Evolutionary conservation across 78 protist genomes (phyloP).

Genomic region (Dictyostelium intermedium): DNA sequence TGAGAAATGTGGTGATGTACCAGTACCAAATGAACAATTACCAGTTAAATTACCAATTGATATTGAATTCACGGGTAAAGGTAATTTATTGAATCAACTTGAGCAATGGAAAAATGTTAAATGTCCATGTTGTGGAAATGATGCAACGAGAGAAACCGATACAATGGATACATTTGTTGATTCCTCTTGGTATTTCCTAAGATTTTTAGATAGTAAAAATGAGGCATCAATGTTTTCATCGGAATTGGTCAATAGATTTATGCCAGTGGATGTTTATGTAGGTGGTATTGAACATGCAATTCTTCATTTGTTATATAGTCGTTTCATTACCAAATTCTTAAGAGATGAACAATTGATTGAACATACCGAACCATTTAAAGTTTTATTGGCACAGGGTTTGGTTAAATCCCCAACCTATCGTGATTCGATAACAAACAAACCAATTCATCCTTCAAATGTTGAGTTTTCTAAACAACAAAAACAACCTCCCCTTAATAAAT

Average conservation of each 20-base stretch:
- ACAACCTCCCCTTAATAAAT: not conserved
- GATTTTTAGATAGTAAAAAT: slow-evolving; percentile 83
- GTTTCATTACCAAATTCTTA: slow-evolving; percentile 90
- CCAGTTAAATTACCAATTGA: slow-evolving; percentile 89
- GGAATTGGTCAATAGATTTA: slow-evolving; percentile 14
- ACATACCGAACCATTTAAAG: slow-evolving; percentile 85
- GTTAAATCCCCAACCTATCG: slow-evolving; percentile 67
- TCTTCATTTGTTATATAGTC: slow-evolving; percentile 93
- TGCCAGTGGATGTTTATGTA: slow-evolving; percentile 93
- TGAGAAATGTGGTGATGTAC: slow-evolving; percentile 78
- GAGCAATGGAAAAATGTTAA: slow-evolving; percentile 61
- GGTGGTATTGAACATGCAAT: slow-evolving; percentile 98
- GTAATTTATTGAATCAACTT: slow-evolving; percentile 45
- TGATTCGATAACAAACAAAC: slow-evolving; percentile 32
- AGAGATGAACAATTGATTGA: slow-evolving; percentile 25
- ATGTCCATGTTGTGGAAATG: slow-evolving; percentile 79
- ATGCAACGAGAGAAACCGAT: slow-evolving; percentile 90
- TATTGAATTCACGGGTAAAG: slow-evolving; percentile 67
- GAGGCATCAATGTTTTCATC: not conserved
- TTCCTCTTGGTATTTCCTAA: slow-evolving; percentile 91
- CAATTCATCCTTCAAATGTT: slow-evolving; percentile 41
- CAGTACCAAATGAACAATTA: slow-evolving; percentile 85
- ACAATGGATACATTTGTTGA: slow-evolving; percentile 97
- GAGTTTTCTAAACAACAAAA: not conserved
- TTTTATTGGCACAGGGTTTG: slow-evolving; percentile 82